Base-by-base conservation (phyloP, 768 basidiomycete genomes). In the Candolleomyces eurysporus region DNA sequence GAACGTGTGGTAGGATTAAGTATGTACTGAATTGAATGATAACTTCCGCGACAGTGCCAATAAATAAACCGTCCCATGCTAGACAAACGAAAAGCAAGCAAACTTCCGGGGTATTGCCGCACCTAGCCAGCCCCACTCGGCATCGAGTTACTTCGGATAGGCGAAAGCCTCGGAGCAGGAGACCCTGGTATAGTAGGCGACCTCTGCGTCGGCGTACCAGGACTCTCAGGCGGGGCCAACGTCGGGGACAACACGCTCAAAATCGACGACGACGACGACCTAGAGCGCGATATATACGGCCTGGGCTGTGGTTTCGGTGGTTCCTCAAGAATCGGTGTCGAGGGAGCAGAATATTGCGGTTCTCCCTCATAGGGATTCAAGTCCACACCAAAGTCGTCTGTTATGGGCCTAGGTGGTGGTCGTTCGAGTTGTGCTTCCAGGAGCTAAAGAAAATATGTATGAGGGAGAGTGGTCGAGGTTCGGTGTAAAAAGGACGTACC, bases 381-480 rank as follows among this genome's bases (percentile, higher is more conserved):
- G 13, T 84, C 84, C 57, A 81, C 59, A 3, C 79, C 79, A 64
- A 79, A 86, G 40, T 86, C 88, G 58, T 91, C 90, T 14, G 81
- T 76, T 49, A 93, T 72, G 1, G 87, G 82, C 8, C 90, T 85
- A 3, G 90, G 89, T 4, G 92, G 91, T 2, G 92, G 89, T 2
- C 92, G 84, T 69, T 94, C 92, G 26, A 94, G 90, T 84, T 90
- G 89, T 0, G 91, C 91, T 69, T 91, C 90, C 13, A 94, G 81
- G 10, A 94, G 83, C 92, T 94, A 36, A 36, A 57, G 21, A 50
- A 48, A 42, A 16, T 60, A 48, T 31, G 46, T n/a, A 43, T 36
- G 49, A 53, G 52, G 16, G 19, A 61, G 36, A 31, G 48, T 26
- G 48, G 17, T n/a, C 57, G 10, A n/a, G 16, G 56, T 4, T 26